Evolutionary conservation across 2,329 filamentous ascomycete species (phyloP).

Genomic region (Corynespora cassiicola): DNA sequence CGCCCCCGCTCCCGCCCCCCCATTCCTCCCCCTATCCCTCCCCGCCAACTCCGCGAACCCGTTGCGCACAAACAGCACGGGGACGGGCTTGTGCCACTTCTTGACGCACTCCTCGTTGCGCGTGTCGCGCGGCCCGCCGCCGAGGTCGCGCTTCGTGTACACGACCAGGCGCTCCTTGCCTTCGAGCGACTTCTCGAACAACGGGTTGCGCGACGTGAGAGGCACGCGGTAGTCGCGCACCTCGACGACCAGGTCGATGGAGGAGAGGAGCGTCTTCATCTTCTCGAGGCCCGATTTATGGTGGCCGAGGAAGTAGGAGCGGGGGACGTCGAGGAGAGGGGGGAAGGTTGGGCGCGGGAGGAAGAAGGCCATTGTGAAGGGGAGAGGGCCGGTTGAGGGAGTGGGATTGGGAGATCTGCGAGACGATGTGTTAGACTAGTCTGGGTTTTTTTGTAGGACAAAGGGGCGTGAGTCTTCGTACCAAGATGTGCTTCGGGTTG

Average conservation of each 20-base stretch:
- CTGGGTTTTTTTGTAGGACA: too few species aligned
- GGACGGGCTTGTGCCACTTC: conserved; percentile 60
- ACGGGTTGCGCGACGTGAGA: conserved; percentile 85
- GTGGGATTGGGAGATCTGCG: neutral
- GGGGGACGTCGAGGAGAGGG: conserved; percentile 75
- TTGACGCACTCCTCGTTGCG: conserved; percentile 58
- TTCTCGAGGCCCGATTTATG: conserved; percentile 81
- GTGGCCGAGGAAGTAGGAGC: conserved; percentile 94
- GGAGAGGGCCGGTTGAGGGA: conserved; percentile 5
- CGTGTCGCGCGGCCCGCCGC: conserved; percentile 19
- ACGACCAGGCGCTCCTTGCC: conserved; percentile 79
- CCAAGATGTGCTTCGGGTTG: too few species aligned
- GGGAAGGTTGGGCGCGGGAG: conserved; percentile 77
- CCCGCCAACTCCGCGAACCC: conserved; percentile 5
- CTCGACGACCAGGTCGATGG: conserved; percentile 88
- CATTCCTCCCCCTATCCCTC: conserved; percentile 28
- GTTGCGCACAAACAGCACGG: conserved; percentile 60
- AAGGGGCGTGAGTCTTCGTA: too few species aligned
- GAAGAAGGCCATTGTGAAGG: conserved; percentile 53
- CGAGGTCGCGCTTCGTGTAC: conserved; percentile 83
- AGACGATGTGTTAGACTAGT: neutral
- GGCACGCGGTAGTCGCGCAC: conserved; percentile 94
- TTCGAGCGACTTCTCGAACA: conserved; percentile 80
- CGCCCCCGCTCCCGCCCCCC: conserved; percentile 27
- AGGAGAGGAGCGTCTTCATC: conserved; percentile 81